phyloP scores from a whole-genome alignment of 495 filamentous ascomycete genomes.

The Trichoderma virens region DNA sequence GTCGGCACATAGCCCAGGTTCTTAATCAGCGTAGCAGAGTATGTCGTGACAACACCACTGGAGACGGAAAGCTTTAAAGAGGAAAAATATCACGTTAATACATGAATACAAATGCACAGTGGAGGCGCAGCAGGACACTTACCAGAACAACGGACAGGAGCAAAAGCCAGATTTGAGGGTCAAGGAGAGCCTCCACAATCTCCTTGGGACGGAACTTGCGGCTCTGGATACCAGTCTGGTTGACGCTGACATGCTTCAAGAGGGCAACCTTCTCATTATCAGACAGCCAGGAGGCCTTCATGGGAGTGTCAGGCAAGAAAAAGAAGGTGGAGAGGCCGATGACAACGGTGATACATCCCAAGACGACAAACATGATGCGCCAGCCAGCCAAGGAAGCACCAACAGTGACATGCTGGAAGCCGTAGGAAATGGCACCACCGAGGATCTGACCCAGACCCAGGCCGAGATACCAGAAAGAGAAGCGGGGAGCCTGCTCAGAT shows the following conservation, averaged over 20 bases:
- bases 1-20: slow-evolving; percentile 49
- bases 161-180: slow-evolving; percentile 28
- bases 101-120: too few species aligned
- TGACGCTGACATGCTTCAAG: slow-evolving; percentile 31
- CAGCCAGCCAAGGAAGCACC: slow-evolving; percentile 43
- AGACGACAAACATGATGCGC: slow-evolving; percentile 54
- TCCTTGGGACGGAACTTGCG: slow-evolving; percentile 38
- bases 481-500: slow-evolving; percentile 51
- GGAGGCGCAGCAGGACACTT: too few species aligned
- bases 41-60: slow-evolving; percentile 53
- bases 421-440: slow-evolving; percentile 53
- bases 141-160: slow-evolving; percentile 22
- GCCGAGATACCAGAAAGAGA: slow-evolving; percentile 58
- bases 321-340: slow-evolving; percentile 37
- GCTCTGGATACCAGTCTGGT: slow-evolving; percentile 49
- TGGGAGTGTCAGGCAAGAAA: slow-evolving; percentile 47
- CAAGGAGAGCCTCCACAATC: slow-evolving; percentile 28
- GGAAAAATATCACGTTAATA: too few species aligned
- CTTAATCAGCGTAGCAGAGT: slow-evolving; percentile 52
- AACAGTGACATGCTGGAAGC: slow-evolving; percentile 47
- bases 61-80: slow-evolving; percentile 35
- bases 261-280: slow-evolving; percentile 39
- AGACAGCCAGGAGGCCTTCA: slow-evolving; percentile 42
- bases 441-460: slow-evolving; percentile 55
- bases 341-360: slow-evolving; percentile 47